phyloP scores from a whole-genome alignment of 2,329 filamentous ascomycete species.

The Fusarium floridanum region DNA sequence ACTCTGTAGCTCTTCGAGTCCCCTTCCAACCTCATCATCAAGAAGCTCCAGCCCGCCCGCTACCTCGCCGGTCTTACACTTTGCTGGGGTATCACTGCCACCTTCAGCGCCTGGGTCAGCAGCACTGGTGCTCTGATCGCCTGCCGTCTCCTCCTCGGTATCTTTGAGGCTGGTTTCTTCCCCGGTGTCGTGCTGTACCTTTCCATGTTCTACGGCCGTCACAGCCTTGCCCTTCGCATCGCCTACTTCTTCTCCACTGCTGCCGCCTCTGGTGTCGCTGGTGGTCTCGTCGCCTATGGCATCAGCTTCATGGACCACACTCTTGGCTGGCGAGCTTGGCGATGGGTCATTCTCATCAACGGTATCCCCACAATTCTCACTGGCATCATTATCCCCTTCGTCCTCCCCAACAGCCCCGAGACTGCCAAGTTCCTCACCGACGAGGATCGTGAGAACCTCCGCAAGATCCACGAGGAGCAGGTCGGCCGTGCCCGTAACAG shows the following conservation, averaged over 20 bases:
- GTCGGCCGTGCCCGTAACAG: conserved; percentile 47
- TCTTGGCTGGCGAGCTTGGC: conserved; percentile 70
- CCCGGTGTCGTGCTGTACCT: conserved; percentile 65
- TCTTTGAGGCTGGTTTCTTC: conserved; percentile 64
- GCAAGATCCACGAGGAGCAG: conserved; percentile 62
- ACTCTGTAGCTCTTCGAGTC: conserved; percentile 51
- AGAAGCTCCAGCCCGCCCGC: conserved; percentile 55
- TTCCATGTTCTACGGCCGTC: conserved; percentile 74
- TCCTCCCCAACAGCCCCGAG: conserved; percentile 70
- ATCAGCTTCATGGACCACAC: conserved; percentile 74
- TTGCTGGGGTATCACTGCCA: conserved; percentile 59
- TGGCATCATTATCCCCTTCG: conserved; percentile 66
- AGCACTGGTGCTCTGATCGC: conserved; percentile 61
- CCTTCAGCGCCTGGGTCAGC: conserved; percentile 59
- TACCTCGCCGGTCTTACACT: conserved; percentile 63
- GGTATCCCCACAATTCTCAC: conserved; percentile 62
- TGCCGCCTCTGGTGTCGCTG: conserved; percentile 72
- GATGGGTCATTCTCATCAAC: conserved; percentile 73
- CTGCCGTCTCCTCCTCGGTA: conserved; percentile 53
- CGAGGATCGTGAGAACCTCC: conserved; percentile 61
- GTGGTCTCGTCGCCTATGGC: conserved; percentile 74
- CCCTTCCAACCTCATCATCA: conserved; percentile 57
- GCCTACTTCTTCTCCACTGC: conserved; percentile 73
- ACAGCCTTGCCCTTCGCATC: conserved; percentile 71
- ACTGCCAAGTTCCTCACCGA: conserved; percentile 57